A percentile compares a stretch with the other conserved stretches of the same genome.
phyloP scores from a whole-genome alignment of 2,329 filamentous ascomycete species.

The Colletotrichum somersetense region DNA sequence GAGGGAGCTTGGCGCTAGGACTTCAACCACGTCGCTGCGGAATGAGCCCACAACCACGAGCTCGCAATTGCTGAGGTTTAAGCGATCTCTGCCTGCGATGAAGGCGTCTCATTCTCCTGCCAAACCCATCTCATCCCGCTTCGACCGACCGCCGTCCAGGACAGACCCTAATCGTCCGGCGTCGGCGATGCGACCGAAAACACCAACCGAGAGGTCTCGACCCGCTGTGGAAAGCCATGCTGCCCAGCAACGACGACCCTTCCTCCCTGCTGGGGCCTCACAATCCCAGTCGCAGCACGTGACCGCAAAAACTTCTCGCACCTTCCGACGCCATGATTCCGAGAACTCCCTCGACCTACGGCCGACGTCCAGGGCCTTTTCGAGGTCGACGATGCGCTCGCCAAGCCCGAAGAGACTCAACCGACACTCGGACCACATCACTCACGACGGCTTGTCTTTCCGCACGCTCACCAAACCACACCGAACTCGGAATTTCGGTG shows the following conservation, averaged over 20 bases:
- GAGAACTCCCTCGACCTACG: slow-evolving; percentile 74
- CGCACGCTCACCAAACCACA: slow-evolving; percentile 44
- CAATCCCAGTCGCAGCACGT: slow-evolving; percentile 83
- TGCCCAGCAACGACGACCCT: slow-evolving; percentile 74
- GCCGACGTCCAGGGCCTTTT: slow-evolving; percentile 68
- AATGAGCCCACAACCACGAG: slow-evolving; percentile 74
- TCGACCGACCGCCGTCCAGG: slow-evolving; percentile 72
- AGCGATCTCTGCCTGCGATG: slow-evolving; percentile 74
- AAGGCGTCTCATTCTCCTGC: slow-evolving; percentile 63
- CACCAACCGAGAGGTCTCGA: slow-evolving; percentile 74
- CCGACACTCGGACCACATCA: slow-evolving; percentile 50
- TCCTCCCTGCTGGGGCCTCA: slow-evolving; percentile 82
- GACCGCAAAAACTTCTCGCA: slow-evolving; percentile 76
- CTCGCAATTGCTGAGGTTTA: slow-evolving; percentile 73
- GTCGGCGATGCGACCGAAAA: slow-evolving; percentile 73
- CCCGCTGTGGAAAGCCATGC: slow-evolving; percentile 64
- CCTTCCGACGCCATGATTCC: slow-evolving; percentile 85
- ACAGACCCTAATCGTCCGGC: slow-evolving; percentile 65
- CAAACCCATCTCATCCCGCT: slow-evolving; percentile 61
- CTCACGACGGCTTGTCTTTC: slow-evolving; percentile 42
- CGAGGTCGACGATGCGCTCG: slow-evolving; percentile 69
- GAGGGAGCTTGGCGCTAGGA: slow-evolving; percentile 68
- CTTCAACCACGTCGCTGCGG: slow-evolving; percentile 66
- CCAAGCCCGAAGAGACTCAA: slow-evolving; percentile 67
- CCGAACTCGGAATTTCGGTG: slow-evolving; percentile 81